Base-by-base conservation (phyloP, 2,329 filamentous ascomycete genomes). In the Fusarium piperis region DNA sequence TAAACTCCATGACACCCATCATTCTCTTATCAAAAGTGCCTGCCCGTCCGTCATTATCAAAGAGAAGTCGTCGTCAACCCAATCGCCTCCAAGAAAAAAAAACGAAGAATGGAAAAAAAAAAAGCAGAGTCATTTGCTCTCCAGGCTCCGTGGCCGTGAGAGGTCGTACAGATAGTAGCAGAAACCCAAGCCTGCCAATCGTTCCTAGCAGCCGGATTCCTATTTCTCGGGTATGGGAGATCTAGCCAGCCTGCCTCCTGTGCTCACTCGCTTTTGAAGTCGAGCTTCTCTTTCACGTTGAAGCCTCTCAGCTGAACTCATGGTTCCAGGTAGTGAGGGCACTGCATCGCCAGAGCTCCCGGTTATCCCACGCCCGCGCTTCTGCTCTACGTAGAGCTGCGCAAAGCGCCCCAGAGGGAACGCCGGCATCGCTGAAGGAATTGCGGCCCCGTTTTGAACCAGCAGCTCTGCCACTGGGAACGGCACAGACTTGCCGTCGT, bases 381-480 rank as follows among this genome's bases (percentile, higher is more conserved):
- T 97, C 82, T 94, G 91, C 72, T 97, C 94, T 53, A 98, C 85
- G 76, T 98, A 99, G 35, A 93, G 81, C 77, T 93, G 91, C 3
- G 96, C 95, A 52, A 91, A 92, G 11, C 89, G 86, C 67, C 94
- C 94, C 12, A 99, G 87, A 1, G 94, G 94, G 73, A 98, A 95
- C 0, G 94, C 92, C 1, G 95, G 93, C 67, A 93, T 86, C 3
- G 90, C 85, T 1, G 85, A 79, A 0, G 96, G 95, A 35, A 98
- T 92, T 69, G 97, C 93, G 4, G 95, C 95, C 16, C 96, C 96
- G 77, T 99, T 98, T 76, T 98, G 97, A 15, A 97, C 86, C 15
- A 99, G 87, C 65, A 99, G 84, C 80, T 99, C 96, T 15, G 96
- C 96, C 44, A 98, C 87, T 0, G 96, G 91, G 79, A 99, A 99